These are phyloP conservation scores for Mortierella sp. DNA, from an alignment of 371 early-diverging fungal genomes.

Conservation along the genomic window DNA sequence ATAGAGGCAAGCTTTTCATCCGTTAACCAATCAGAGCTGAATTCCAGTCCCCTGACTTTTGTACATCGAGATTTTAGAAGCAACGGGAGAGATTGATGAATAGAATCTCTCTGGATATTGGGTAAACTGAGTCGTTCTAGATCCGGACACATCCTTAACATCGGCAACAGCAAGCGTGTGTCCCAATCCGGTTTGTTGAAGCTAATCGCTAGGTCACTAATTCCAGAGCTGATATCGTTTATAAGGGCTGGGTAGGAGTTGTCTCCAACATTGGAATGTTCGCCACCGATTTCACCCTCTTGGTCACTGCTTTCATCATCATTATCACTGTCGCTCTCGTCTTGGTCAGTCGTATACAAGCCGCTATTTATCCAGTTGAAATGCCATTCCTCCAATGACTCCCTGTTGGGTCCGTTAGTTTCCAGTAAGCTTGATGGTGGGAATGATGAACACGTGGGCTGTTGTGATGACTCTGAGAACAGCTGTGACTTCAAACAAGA, in stretches of 20 bases:
- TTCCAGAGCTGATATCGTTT: background rate
- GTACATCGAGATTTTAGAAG: background rate
- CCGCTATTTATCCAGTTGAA: background rate
- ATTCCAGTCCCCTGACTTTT: background rate
- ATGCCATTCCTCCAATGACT: background rate
- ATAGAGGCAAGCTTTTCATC: background rate
- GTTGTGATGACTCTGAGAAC: background rate
- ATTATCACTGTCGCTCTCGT: background rate
- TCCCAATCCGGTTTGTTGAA: background rate
- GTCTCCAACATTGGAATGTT: background rate
- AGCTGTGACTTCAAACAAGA: background rate
- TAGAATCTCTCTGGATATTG: background rate
- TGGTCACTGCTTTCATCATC: background rate
- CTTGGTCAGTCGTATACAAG: background rate
- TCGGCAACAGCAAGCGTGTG: background rate
- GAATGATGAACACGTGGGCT: no score
- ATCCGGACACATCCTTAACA: background rate
- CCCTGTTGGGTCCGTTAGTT: background rate
- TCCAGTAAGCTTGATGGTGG: background rate
- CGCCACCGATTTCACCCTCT: background rate
- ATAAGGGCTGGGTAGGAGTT: background rate
- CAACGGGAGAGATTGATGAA: background rate
- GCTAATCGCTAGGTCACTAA: background rate
- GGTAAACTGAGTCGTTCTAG: constrained; percentile 1
- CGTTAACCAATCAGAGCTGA: background rate